A percentile compares a stretch with the other conserved stretches of the same genome.
phyloP scores from a whole-genome alignment of 345 rosid species.

The Hevea brasiliensis region DNA sequence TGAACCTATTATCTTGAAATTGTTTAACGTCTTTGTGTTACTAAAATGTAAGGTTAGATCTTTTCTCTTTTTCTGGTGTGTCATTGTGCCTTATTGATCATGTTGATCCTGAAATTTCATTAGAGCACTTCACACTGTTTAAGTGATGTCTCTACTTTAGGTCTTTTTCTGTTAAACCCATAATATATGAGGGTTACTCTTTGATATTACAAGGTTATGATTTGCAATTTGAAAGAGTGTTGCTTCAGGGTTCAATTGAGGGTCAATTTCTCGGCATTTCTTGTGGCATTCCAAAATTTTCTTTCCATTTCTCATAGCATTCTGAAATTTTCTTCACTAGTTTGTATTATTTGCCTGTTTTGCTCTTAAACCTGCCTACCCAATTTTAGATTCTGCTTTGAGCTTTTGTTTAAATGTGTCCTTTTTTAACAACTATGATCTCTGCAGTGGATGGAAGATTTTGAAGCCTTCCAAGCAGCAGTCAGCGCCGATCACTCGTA shows the following conservation, averaged over 20 bases:
- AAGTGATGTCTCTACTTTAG: background rate
- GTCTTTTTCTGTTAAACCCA: background rate
- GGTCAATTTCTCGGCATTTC: background rate
- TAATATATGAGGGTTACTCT: background rate
- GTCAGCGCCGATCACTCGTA: conserved; percentile 56
- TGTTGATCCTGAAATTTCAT: background rate
- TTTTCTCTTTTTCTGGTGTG: too few species aligned
- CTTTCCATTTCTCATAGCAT: background rate
- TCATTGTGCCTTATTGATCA: too few species aligned
- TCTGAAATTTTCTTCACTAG: background rate
- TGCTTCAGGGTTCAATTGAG: background rate
- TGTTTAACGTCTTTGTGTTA: too few species aligned
- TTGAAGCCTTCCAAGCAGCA: conserved; percentile 72
- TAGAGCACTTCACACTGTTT: background rate
- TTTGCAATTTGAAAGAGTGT: background rate
- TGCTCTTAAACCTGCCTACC: background rate
- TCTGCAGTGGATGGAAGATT: conserved; percentile 83
- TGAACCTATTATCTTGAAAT: background rate
- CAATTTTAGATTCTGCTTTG: background rate
- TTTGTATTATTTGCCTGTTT: background rate
- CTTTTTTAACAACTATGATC: background rate
- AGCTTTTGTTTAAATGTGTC: background rate
- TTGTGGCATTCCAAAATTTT: background rate
- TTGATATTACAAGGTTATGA: background rate
- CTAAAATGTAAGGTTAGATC: too few species aligned